phyloP scores from a whole-genome alignment of 1,284 basidiomycete species.

The Trichosporon coremiiforme region DNA sequence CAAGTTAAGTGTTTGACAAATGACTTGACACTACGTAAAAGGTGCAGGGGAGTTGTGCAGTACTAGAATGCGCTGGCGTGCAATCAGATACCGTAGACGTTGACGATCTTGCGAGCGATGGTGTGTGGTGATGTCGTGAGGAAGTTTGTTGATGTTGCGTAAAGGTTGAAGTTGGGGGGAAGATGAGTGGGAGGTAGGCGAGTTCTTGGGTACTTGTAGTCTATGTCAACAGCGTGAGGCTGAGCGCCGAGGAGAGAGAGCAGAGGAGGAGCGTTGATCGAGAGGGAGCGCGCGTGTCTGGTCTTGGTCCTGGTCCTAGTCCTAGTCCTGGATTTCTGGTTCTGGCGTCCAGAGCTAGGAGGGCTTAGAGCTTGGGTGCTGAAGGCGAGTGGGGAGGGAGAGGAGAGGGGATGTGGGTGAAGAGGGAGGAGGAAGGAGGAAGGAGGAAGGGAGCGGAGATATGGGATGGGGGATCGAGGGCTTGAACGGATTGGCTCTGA shows the following conservation, averaged over 20 bases:
- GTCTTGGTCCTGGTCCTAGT: not conserved
- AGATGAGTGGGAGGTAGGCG: not conserved
- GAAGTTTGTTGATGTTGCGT: not conserved
- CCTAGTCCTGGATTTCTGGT: conserved; percentile 12
- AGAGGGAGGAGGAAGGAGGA: not conserved
- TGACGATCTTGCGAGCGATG: not conserved
- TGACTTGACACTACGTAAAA: conserved; percentile 10
- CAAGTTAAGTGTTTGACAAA: conserved; percentile 10
- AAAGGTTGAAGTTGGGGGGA: not conserved
- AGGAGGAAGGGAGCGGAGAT: conserved; percentile 14
- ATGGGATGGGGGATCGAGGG: conserved; percentile 13
- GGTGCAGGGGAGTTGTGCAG: not conserved
- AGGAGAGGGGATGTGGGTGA: not conserved
- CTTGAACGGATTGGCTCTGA: conserved; percentile 9
- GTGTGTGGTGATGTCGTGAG: not conserved
- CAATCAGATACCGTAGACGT: not conserved
- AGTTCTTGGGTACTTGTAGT: conserved; percentile 18
- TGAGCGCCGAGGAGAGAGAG: not conserved
- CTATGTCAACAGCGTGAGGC: conserved; percentile 12
- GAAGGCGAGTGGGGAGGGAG: not conserved
- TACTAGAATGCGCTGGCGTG: not conserved
- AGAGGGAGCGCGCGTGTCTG: not conserved
- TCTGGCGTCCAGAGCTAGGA: not conserved
- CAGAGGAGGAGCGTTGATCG: conserved; percentile 9
- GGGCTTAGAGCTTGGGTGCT: not conserved